phyloP scores from a whole-genome alignment of 2,329 filamentous ascomycete genomes.

The Cytospora schulzeri region DNA sequence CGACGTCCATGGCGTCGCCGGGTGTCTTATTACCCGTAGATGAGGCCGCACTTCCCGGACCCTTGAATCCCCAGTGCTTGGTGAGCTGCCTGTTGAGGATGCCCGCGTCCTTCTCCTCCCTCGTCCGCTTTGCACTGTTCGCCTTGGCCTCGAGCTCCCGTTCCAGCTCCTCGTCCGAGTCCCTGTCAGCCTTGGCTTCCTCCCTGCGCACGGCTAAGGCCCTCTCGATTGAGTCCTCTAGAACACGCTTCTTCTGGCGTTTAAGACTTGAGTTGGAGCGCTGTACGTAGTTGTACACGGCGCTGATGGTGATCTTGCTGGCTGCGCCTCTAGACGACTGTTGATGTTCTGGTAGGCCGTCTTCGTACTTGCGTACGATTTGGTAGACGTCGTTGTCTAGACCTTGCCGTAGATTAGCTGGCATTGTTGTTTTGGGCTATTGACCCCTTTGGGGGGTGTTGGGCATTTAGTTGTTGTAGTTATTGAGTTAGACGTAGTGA shows the following conservation, averaged over 20 bases:
- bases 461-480: neutral
- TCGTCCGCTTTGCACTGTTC: constrained; percentile 30
- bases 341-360: constrained; percentile 47
- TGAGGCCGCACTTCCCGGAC: constrained; percentile 9
- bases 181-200: constrained; percentile 57
- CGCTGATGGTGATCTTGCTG: constrained; percentile 54
- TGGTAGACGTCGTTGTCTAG: constrained; percentile 77
- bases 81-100: constrained; percentile 46
- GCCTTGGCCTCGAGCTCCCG: constrained; percentile 33
- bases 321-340: constrained; percentile 29
- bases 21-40: constrained; percentile 30
- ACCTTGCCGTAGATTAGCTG: constrained; percentile 51
- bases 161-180: constrained; percentile 48
- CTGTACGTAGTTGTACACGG: constrained; percentile 79
- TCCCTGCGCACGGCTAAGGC: constrained; percentile 75
- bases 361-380: constrained; percentile 74
- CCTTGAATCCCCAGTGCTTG: constrained; percentile 42
- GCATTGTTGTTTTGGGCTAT: constrained; percentile 15
- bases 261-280: constrained; percentile 85
- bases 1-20: constrained; percentile 30
- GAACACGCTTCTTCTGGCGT: constrained; percentile 74
- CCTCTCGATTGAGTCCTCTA: constrained; percentile 85
- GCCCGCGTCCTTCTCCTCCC: constrained; percentile 33
- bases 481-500: neutral
- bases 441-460: neutral